Base-by-base conservation (phyloP, 2,329 filamentous ascomycete genomes). In the Cladosporium colombiae region DNA sequence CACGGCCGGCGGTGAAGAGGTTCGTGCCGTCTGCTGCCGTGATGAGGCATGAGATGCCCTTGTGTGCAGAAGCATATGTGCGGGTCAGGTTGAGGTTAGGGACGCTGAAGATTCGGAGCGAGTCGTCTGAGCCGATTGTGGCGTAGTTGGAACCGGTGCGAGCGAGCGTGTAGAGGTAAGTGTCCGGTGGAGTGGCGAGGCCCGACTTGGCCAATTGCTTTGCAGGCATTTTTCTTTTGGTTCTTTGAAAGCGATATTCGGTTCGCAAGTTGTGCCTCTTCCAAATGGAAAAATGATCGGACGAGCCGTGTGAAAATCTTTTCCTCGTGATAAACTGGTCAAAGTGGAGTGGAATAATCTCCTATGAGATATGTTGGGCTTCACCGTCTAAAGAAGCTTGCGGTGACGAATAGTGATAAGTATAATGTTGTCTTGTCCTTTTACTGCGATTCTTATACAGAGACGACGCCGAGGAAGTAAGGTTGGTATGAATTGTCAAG, bases 81-180 rank as follows among this genome's bases (percentile, higher is more conserved):
- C 81, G 83, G 0, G 85, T 82, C 3, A 81, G 74, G 63, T 81
- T 81, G 27, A 93, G 80, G 27, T 81, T 83, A 1, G 79, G 69
- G 0, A 88, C 84, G 74, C 91, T 84, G 69, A 93, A 84, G 21
- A 91, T 78, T 31, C 86, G 84, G 23, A 93, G 81, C n/a, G 82
- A 84, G 77, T 91, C 87, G 78, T 92, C 89, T 0, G 90, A 91
- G 3, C 88, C 85, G 65, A 90, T 89, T 18, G 86, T 83, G 1
- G 86, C 87, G 49, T 91, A 81, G 5, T 74, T 71, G 40, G 65
- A 68, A 46, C 68, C 69, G 35, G 66, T 66, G 11, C 65, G 83
- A 81, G 79, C 78, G 62, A 90, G 79, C 66, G 86, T 83, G 59
- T 88, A 83, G 37, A 89, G 83, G 74, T 89, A 90, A 14, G 70